Evolutionary conservation across 345 rosid species (phyloP), one percentile per base, ranked within the genome.

Genomic region (Aquilaria malaccensis): DNA sequence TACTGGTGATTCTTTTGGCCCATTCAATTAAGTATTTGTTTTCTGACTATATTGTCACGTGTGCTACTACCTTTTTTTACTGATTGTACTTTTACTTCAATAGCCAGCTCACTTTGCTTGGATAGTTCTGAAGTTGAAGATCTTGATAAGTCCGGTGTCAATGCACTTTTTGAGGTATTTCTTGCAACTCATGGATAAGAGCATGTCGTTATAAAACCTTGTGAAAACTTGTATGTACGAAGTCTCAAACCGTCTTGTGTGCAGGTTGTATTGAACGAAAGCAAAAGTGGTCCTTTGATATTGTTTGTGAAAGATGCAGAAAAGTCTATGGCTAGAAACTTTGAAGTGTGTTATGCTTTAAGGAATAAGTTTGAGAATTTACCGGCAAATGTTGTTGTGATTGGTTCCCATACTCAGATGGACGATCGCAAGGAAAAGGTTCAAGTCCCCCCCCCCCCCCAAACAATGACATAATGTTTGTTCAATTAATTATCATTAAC

Each of bases 371-470:
- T 91, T 54, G 97, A 90, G 65, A 83, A 73, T 74, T 70, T 95
- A 62, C 91, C 97, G 4, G 88, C 75, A 13, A 88, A 74, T 66
- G 78, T 91, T 52, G 82, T 95, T 50, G 86, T 86, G n/a, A 81
- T 95, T 55, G 99, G 97, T 49, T 95, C 99, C 52, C 89, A 90
- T 72, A 79, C 89, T 37, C 96, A 78, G 74, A 54, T 88, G 87
- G 99, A 95, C 73, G 85, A 72, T 67, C 96, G 95, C 31, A 95
- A 95, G 74, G 99, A 95, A 74, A 95, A 95, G 85, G 99, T 88
- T 50, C 13, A 31, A 30, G 22, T 13, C 30, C 22, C 53, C 13
- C 31, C 6, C 29, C 47, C 33, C 32, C 49, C 56, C 10, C 58
- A 9, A 55, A 0, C 4, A 37, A 4, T 4, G 43, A 37, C 43